Percentiles rank a stretch among this genome's conserved stretches.
These are phyloP conservation scores for Apostasia ramifera DNA, from an alignment of 106 monocot species.

Conservation along the genomic window DNA sequence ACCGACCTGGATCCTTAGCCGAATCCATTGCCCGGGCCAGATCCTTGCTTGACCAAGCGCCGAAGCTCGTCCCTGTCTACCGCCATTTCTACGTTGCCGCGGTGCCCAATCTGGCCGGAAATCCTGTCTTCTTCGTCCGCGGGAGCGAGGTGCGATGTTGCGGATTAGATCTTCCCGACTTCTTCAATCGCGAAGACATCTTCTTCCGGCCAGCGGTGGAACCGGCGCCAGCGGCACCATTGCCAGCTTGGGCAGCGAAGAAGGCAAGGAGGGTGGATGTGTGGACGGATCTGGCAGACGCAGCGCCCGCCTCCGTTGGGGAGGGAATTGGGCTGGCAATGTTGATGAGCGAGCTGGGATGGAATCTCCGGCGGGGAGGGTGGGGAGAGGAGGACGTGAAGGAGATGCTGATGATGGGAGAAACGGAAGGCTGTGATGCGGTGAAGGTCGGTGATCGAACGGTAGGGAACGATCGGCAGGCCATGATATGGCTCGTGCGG, in stretches of 20 bases:
- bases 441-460: slow-evolving; percentile 4
- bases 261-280: slow-evolving; percentile 3
- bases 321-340: not conserved
- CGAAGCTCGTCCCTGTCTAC: slow-evolving; percentile 1
- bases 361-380: slow-evolving; percentile 37
- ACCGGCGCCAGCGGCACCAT: not conserved
- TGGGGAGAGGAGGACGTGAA: slow-evolving; percentile 51
- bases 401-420: slow-evolving; percentile 31
- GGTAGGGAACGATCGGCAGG: slow-evolving; percentile 14
- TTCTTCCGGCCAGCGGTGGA: not conserved
- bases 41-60: not conserved
- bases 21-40: not conserved
- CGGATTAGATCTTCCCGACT: slow-evolving; percentile 1
- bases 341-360: slow-evolving; percentile 8
- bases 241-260: not conserved
- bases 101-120: not conserved
- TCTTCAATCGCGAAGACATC: not conserved
- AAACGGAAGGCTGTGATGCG: slow-evolving; percentile 1
- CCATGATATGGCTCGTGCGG: slow-evolving; percentile 32
- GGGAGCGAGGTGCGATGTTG: not conserved
- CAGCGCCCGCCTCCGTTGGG: not conserved
- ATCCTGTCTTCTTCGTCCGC: not conserved
- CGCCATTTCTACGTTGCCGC: slow-evolving; percentile 5
- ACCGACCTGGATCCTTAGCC: not conserved
- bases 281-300: not conserved